phyloP scores from a whole-genome alignment of 345 rosid genomes.

The Leavenworthia alabamica region DNA sequence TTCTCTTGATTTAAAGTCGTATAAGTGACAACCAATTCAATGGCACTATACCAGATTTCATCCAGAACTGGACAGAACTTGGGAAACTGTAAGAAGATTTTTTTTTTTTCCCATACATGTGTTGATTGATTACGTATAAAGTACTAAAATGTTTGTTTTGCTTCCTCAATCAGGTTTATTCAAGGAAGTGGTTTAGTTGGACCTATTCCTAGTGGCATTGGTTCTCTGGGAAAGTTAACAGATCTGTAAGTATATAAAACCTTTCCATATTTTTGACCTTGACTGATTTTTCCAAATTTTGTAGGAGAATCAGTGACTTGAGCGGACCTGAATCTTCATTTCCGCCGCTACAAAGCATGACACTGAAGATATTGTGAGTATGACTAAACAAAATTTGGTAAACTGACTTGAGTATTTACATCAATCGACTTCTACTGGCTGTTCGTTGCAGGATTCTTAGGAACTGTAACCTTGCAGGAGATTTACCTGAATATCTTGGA shows the following conservation, averaged over 20 bases:
- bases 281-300: neutral
- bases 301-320: slow-evolving; percentile 58
- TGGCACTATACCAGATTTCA: slow-evolving; percentile 46
- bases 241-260: slow-evolving; percentile 30
- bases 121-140: neutral
- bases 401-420: no score
- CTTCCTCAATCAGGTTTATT: slow-evolving; percentile 26
- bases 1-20: slow-evolving; percentile 29
- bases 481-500: slow-evolving; percentile 40
- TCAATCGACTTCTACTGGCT: no score
- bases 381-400: neutral
- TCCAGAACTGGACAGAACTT: slow-evolving; percentile 48
- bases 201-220: slow-evolving; percentile 41
- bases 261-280: neutral
- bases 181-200: slow-evolving; percentile 55
- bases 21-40: slow-evolving; percentile 46
- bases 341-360: slow-evolving; percentile 36
- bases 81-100: neutral
- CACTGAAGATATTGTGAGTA: slow-evolving; percentile 38
- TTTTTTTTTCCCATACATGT: no score
- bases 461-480: slow-evolving; percentile 47
- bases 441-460: slow-evolving; percentile 42
- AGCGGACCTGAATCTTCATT: slow-evolving; percentile 33
- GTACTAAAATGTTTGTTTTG: neutral
- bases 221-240: slow-evolving; percentile 1